Evolutionary conservation across 1,139 yeast species (phyloP), one percentile per base, ranked within the genome.

Genomic region (Pichia norvegensis): DNA sequence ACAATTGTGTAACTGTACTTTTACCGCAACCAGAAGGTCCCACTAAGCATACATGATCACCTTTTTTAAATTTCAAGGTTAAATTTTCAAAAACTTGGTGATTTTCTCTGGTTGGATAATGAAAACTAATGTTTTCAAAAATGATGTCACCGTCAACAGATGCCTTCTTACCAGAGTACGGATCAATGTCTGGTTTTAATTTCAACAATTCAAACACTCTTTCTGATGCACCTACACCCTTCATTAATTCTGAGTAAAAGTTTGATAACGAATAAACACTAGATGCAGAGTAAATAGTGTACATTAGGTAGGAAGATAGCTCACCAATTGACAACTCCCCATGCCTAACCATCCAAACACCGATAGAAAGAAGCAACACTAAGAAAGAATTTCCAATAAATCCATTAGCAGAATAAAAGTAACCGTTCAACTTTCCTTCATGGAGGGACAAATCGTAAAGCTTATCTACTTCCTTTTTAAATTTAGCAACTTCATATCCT

Each of bases 21-120:
- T 92, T 92, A 31, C 97, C 98, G 52, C 95, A 81, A n/a, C 98
- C 97, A 2, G 95, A 85, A 4, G 97, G 97, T 1, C 97, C 98
- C 10, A 90, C 97, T 51, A 92, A 77, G 62, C 97, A 90, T 13
- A 88, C 87, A 57, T 88, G 87, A 46, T 92, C 85, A 4, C 97
- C 97, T 21, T 85, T 76, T 35, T 77, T 77, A 47, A 92, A 83
- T 19, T 70, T 73, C 55, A 90, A 74, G 46, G 78, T 73, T 42
- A 90, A 60, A 23, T 76, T 73, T 25, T 73, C 70, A 63, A 92
- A 88, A 19, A 92, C 82, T 27, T 68, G 67, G 44, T 80, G 74
- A 39, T 84, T 79, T 4, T 88, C 85, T 52, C 98, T 76, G 4
- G 96, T 85, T 21, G 97, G 97, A 63, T 92, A 92, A 31, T 78